phyloP scores from a whole-genome alignment of 75 land plant species.

The Picea sitchensis region DNA sequence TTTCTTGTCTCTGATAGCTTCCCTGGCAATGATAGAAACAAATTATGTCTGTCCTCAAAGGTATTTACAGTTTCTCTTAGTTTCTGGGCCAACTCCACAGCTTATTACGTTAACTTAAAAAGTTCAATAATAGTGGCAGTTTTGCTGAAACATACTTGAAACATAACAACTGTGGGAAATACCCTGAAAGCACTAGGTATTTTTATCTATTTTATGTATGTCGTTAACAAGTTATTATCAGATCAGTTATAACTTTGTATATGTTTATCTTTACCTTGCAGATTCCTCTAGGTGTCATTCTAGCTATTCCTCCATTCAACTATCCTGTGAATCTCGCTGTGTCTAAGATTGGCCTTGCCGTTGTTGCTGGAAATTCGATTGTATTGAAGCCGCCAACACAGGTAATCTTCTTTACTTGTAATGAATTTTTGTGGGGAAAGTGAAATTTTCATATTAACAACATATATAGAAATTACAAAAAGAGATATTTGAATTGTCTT shows the following conservation, averaged over 20 bases:
- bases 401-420: slow-evolving; percentile 25
- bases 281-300: slow-evolving; percentile 87
- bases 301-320: slow-evolving; percentile 94
- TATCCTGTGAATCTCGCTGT: slow-evolving; percentile 36
- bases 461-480: no score
- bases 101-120: no score
- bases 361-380: slow-evolving; percentile 82
- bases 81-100: no score
- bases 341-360: slow-evolving; percentile 72
- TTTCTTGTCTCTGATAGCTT: no score
- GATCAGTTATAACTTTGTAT: background rate
- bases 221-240: background rate
- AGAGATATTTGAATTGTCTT: no score
- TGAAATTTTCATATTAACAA: no score
- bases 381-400: slow-evolving; percentile 96
- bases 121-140: background rate
- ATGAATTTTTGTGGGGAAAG: no score
- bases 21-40: no score
- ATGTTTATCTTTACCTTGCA: slow-evolving; percentile 17
- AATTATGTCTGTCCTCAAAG: no score
- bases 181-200: background rate
- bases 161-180: no score
- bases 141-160: background rate
- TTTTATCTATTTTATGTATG: background rate
- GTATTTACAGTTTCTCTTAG: no score